These are phyloP conservation scores for Davidsoniella neocaledoniae DNA, from an alignment of 2,329 filamentous ascomycete species.

Conservation along the genomic window DNA sequence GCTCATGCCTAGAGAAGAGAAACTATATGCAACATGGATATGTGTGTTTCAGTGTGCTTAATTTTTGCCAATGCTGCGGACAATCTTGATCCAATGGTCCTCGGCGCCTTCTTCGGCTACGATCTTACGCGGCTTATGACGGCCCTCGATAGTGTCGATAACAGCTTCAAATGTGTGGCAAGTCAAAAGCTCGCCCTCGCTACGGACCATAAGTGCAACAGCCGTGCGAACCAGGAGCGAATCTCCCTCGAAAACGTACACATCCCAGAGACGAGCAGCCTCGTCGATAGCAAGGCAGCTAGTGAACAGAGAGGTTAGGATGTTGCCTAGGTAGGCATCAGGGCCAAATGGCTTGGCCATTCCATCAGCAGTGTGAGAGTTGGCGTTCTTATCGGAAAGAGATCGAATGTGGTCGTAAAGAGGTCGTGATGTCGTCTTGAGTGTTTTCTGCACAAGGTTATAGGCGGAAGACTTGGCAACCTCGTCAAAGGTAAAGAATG, in stretches of 20 bases:
- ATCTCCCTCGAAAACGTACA: conserved; percentile 72
- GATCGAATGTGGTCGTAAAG: conserved; percentile 45
- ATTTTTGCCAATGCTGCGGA: conserved; percentile 24
- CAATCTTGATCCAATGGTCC: conserved; percentile 28
- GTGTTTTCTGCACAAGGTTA: conserved; percentile 48
- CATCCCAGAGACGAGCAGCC: conserved; percentile 60
- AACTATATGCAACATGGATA: neutral
- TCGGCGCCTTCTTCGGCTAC: conserved; percentile 30
- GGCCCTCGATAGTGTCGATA: conserved; percentile 22
- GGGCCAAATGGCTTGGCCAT: conserved; percentile 16
- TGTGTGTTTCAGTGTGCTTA: conserved; percentile 11
- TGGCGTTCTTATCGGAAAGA: conserved; percentile 1
- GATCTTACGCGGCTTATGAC: conserved; percentile 19
- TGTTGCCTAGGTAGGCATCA: conserved; percentile 37
- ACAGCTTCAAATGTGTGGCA: conserved; percentile 30
- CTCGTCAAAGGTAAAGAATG: conserved; percentile 55
- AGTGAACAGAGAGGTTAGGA: conserved; percentile 52
- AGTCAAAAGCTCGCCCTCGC: conserved; percentile 34
- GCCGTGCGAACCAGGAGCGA: conserved; percentile 52
- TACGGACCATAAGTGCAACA: conserved; percentile 45
- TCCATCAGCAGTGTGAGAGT: neutral
- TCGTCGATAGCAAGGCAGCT: conserved; percentile 48
- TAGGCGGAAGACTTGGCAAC: conserved; percentile 54
- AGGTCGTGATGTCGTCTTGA: conserved; percentile 45
- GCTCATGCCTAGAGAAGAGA: too few relatives aligned